Conservation (phyloP, 2,329 filamentous ascomycete genomes). For the Huntiella omanensis region DNA sequence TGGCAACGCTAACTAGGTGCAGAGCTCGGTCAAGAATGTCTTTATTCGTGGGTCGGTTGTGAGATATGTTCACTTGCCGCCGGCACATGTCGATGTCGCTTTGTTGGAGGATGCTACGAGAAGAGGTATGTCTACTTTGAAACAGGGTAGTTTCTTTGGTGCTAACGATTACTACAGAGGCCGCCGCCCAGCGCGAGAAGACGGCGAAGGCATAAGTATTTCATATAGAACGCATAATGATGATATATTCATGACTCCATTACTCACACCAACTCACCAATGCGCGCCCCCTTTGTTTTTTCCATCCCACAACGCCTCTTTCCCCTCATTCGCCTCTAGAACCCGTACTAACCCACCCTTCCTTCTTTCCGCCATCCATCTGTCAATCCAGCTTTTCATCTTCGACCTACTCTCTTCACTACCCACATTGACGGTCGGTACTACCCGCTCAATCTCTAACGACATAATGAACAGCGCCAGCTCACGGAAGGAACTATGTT, state of each 20-base stretch:
- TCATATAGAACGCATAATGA: too few relatives aligned
- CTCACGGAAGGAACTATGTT: constrained; percentile 90
- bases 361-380: constrained; percentile 40
- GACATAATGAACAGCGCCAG: constrained; percentile 84
- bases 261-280: too few relatives aligned
- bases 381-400: constrained; percentile 47
- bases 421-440: constrained; percentile 78
- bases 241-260: too few relatives aligned
- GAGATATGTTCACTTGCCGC: constrained; percentile 76
- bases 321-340: constrained; percentile 22
- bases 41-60: constrained; percentile 90
- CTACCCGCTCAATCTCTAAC: constrained; percentile 68
- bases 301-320: constrained; percentile 20
- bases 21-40: constrained; percentile 77
- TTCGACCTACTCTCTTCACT: constrained; percentile 35
- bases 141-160: neutral
- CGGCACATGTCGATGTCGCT: constrained; percentile 64
- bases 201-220: constrained; percentile 14
- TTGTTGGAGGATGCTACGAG: constrained; percentile 80
- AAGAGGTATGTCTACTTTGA: constrained; percentile 40
- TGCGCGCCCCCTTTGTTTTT: constrained; percentile 20
- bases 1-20: neutral
- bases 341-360: constrained; percentile 32
- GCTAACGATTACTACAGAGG: constrained; percentile 23
- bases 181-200: constrained; percentile 37